phyloP scores from a whole-genome alignment of 2,329 filamentous ascomycete species.

The Verticillium nubilum region DNA sequence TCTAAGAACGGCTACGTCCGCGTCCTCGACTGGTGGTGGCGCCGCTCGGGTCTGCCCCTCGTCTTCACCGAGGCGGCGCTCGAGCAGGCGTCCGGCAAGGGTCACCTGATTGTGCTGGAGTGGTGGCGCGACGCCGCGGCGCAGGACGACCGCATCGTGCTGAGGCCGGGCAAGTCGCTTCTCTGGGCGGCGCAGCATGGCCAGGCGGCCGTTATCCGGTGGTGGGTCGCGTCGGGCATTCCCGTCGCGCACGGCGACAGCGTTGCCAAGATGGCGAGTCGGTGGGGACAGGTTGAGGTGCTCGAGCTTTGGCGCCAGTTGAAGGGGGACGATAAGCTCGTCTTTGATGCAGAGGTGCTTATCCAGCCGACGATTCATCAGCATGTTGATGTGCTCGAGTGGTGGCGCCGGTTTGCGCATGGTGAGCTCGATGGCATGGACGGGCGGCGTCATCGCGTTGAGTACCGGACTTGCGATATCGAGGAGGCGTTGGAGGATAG shows the following conservation, averaged over 20 bases:
- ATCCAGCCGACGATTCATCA: slow-evolving; percentile 85
- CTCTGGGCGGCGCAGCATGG: slow-evolving; percentile 80
- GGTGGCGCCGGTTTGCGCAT: slow-evolving; percentile 74
- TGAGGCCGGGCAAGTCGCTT: slow-evolving; percentile 81
- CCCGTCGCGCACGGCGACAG: slow-evolving; percentile 74
- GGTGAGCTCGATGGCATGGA: slow-evolving; percentile 49
- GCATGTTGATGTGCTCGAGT: slow-evolving; percentile 78
- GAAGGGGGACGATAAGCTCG: slow-evolving; percentile 60
- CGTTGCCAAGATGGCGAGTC: slow-evolving; percentile 77
- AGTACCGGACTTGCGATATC: slow-evolving; percentile 93
- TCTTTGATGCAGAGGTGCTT: slow-evolving; percentile 78
- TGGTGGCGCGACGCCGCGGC: slow-evolving; percentile 81
- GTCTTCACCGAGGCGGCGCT: slow-evolving; percentile 84
- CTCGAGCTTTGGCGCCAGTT: slow-evolving; percentile 74
- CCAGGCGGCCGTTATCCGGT: slow-evolving; percentile 69
- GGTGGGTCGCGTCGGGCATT: slow-evolving; percentile 83
- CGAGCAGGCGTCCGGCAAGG: slow-evolving; percentile 80
- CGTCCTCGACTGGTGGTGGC: slow-evolving; percentile 88
- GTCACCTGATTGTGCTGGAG: slow-evolving; percentile 78
- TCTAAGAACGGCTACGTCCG: slow-evolving; percentile 80
- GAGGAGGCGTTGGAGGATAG: slow-evolving; percentile 92
- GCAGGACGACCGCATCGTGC: slow-evolving; percentile 50
- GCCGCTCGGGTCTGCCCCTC: slow-evolving; percentile 68
- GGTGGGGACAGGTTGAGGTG: slow-evolving; percentile 78
- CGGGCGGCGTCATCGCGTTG: slow-evolving; percentile 61